Conservation (phyloP, 1,139 yeast genomes). For the Suhomyces wounanorum region DNA sequence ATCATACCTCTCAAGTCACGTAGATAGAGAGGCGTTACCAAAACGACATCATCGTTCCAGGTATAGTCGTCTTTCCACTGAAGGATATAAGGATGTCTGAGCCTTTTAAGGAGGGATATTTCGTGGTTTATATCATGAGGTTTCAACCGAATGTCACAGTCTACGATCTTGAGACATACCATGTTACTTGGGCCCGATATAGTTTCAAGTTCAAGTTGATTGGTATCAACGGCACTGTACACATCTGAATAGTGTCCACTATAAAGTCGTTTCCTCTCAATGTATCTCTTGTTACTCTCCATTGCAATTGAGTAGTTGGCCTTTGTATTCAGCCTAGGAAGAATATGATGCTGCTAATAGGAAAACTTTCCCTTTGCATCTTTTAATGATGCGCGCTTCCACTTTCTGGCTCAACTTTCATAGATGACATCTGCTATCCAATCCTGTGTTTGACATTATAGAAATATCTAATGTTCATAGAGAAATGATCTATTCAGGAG, state of each 20-base stretch:
- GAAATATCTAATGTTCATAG: too few species aligned
- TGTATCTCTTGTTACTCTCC: constrained; percentile 18
- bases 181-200: constrained; percentile 9
- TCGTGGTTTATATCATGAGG: constrained; percentile 46
- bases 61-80: constrained; percentile 25
- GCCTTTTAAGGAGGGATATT: constrained; percentile 27
- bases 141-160: constrained; percentile 36
- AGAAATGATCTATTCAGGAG: too few species aligned
- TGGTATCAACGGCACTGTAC: constrained; percentile 26
- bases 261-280: constrained; percentile 27
- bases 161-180: constrained; percentile 44
- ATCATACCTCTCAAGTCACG: constrained; percentile 31
- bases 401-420: too few species aligned
- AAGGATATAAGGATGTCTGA: constrained; percentile 27
- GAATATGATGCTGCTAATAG: background rate
- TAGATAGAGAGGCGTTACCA: constrained; percentile 38
- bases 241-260: constrained; percentile 42
- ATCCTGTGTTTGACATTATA: too few species aligned
- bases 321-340: background rate
- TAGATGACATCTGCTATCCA: too few species aligned
- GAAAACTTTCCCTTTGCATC: background rate
- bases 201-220: background rate
- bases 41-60: constrained; percentile 35
- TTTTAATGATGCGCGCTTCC: background rate
- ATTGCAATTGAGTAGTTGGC: background rate